Evolutionary conservation across 2,329 filamentous ascomycete genomes (phyloP), one percentile per base, ranked within the genome.

Genomic region (Ophiostoma fasciatum): DNA sequence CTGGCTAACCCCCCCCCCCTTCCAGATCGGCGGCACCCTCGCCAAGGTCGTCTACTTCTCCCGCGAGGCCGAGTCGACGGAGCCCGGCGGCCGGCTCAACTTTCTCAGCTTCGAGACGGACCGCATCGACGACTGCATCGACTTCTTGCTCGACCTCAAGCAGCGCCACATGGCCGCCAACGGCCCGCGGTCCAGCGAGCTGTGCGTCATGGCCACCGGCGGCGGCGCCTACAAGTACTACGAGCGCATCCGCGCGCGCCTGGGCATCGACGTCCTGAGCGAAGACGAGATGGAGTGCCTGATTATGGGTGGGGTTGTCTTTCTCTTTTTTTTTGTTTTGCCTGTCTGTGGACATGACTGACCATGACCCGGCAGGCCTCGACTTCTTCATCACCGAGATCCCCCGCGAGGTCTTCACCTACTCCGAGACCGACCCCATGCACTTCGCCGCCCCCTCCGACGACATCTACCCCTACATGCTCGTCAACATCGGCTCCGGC

Each of bases 301-400:
- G 40, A 98, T 98, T 45, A 90, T 90, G 50, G 85, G 82, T 85
- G 57, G 45, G 64, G 46, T 12, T 10, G 10, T 13, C 20, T 15
- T 19, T 20, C 7, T 7, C n/a, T 21, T 31, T 36, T 29, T 20
- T n/a, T 15, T 26, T 15, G 21, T 23, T 17, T n/a, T 7, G 22
- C 7, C 21, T 23, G 6, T n/a, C n/a, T n/a, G n/a, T n/a, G n/a
- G n/a, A n/a, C n/a, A n/a, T n/a, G n/a, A n/a, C n/a, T n/a, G n/a
- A n/a, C n/a, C n/a, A n/a, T n/a, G n/a, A n/a, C 35, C 30, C 2
- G 7, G n/a, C 48, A 84, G 85, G 88, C 11, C 75, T 98, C 29
- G 90, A 98, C 55, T 98, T 96, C 62, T 96, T 98, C 66, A 96
- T 96, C 52, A 93, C 84, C 45, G 87, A 96, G 55, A 96, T 98